A percentile compares a stretch with the other conserved stretches of the same genome.
phyloP scores from a whole-genome alignment of 345 rosid genomes.

The Hirschfeldia incana region DNA sequence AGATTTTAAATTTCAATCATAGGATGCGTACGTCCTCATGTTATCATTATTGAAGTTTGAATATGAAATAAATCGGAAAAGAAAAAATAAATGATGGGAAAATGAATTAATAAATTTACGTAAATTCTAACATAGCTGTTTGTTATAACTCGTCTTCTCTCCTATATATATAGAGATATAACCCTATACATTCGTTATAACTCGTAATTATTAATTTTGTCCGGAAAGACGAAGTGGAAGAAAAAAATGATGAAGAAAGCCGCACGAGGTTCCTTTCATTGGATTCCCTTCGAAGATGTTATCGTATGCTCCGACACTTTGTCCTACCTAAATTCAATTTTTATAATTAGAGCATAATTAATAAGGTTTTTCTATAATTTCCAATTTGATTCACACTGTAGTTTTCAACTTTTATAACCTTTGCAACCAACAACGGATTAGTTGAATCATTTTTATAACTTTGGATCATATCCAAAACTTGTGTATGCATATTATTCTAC shows the following conservation, averaged over 20 bases:
- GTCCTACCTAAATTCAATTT: background rate
- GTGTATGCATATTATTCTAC: background rate
- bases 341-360: background rate
- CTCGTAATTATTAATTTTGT: background rate
- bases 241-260: conserved; percentile 33
- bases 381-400: background rate
- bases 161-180: no score
- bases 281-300: conserved; percentile 38
- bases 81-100: no score
- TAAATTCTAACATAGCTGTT: no score
- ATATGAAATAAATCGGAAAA: no score
- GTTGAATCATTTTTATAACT: conserved; percentile 16
- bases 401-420: conserved; percentile 1
- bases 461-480: conserved; percentile 26
- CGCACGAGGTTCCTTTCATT: conserved; percentile 42
- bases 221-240: background rate
- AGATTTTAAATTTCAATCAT: conserved; percentile 11
- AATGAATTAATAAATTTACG: no score
- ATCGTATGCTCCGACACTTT: conserved; percentile 19
- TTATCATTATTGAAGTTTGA: background rate
- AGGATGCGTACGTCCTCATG: conserved; percentile 27
- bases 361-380: background rate
- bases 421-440: background rate
- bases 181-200: no score
- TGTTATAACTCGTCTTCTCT: no score